Percentiles rank a stretch among this genome's conserved stretches.
Evolutionary conservation across 2,329 filamentous ascomycete genomes (phyloP).

Genomic region (Penicillium sp.): DNA sequence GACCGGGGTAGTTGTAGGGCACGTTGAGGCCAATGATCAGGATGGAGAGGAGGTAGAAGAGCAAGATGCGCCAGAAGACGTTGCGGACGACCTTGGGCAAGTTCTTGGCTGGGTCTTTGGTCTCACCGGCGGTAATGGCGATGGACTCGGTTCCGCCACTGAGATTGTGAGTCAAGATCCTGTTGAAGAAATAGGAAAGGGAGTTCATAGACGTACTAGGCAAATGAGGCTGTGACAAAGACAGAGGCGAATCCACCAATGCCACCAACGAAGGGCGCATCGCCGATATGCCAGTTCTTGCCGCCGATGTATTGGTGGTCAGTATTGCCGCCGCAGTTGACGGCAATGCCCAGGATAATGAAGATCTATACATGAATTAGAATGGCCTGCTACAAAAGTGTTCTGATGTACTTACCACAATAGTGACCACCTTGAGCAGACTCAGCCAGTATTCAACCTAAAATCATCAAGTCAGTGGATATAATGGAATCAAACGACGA

Average conservation of each 20-base stretch:
- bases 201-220: constrained; percentile 46
- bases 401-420: constrained; percentile 36
- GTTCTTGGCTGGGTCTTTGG: constrained; percentile 62
- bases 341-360: constrained; percentile 64
- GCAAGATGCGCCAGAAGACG: constrained; percentile 64
- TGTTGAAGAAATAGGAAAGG: too few species aligned
- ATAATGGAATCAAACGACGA: background rate
- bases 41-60: constrained; percentile 57
- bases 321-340: constrained; percentile 61
- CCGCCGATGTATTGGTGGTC: constrained; percentile 60
- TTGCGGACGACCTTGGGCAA: constrained; percentile 66
- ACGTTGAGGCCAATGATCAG: constrained; percentile 62
- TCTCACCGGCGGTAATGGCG: constrained; percentile 67
- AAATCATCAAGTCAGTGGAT: background rate
- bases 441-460: constrained; percentile 48
- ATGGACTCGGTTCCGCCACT: constrained; percentile 65
- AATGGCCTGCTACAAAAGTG: background rate
- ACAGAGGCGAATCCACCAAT: constrained; percentile 68
- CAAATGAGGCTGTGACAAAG: constrained; percentile 64
- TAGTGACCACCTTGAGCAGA: constrained; percentile 46
- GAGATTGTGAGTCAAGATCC: background rate
- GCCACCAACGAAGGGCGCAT: constrained; percentile 65
- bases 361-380: constrained; percentile 51
- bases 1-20: constrained; percentile 55
- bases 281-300: constrained; percentile 60